phyloP scores from a whole-genome alignment of 495 filamentous ascomycete genomes.

The Podospora fimiseda region DNA sequence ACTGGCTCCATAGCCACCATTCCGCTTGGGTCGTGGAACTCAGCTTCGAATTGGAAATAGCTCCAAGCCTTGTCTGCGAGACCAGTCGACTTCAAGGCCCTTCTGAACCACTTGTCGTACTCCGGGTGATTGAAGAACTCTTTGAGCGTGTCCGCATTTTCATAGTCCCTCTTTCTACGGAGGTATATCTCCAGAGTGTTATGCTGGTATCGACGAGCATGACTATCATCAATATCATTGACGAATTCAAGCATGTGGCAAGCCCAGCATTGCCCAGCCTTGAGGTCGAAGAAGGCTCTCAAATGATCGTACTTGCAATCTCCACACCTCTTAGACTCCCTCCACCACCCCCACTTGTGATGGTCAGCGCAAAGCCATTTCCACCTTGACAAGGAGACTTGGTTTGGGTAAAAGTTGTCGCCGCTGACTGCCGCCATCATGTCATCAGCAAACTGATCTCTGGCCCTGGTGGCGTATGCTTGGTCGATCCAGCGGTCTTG shows the following conservation, averaged over 20 bases:
- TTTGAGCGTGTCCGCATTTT: background rate
- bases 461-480: too few species aligned
- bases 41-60: too few species aligned
- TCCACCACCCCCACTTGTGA: slow-evolving; percentile 3
- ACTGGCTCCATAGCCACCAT: too few species aligned
- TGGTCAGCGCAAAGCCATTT: background rate
- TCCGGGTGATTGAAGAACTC: slow-evolving; percentile 8
- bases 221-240: slow-evolving; percentile 15
- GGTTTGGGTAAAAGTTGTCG: slow-evolving; percentile 6
- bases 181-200: background rate
- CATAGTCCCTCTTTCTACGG: background rate
- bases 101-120: too few species aligned
- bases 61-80: too few species aligned
- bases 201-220: slow-evolving; percentile 15
- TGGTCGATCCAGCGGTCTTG: background rate
- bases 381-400: background rate
- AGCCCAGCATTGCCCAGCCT: slow-evolving; percentile 11
- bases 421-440: slow-evolving; percentile 20
- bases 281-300: slow-evolving; percentile 3
- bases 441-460: slow-evolving; percentile 9
- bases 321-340: background rate
- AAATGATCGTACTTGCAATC: slow-evolving; percentile 4
- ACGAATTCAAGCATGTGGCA: slow-evolving; percentile 17
- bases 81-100: too few species aligned
- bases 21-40: too few species aligned